Evolutionary conservation across 1,139 yeast genomes (phyloP), one percentile per base, ranked within the genome.

Genomic region (Geotrichum carabidarum): DNA sequence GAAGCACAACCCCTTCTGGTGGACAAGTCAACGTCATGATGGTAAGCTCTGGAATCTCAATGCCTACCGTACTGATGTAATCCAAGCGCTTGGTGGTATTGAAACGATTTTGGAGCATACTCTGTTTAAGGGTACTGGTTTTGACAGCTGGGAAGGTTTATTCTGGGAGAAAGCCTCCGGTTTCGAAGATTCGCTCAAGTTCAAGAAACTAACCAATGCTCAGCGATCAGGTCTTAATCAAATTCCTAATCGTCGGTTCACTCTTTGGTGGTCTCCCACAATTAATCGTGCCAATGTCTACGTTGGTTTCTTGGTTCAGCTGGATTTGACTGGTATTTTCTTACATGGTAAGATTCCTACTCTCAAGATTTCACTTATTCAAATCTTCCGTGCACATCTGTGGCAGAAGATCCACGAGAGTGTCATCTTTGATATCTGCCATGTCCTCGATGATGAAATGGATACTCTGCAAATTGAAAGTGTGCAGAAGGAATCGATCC

Each of bases 231-330:
- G 99, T 68, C 79, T 94, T 62, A 88, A 95, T 68, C 99, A 94
- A 72, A 93, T 94, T 65, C 99, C 99, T 3, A 94, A 94, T 68
- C 84, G 99, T 70, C 79, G 99, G 47, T 94, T 94, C 67, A 94
- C 99, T 0, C 74, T 94, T 45, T 94, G 99, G 99, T 94, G 99
- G 99, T 90, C 98, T 0, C 99, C 99, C 7, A 94, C 99, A 0
- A 94, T 94, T 62, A 94, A 94, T 64, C 80, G 99, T 62, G 99
- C 99, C 4, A 93, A 94, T 65, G 99, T 94, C 27, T 94, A 94
- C 66, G 98, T 94, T 57, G 99, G 99, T 37, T 94, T 93, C 74
- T 78, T 90, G 68, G 99, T 94, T 35, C 99, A 94, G 69, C 77
- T 94, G 45, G 99, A 94, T 72, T 76, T 94, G 64, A 94, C 99